Evolutionary conservation across 106 monocot species (phyloP), one percentile per base, ranked within the genome.

Genomic region (Xerophyta viscosa): DNA sequence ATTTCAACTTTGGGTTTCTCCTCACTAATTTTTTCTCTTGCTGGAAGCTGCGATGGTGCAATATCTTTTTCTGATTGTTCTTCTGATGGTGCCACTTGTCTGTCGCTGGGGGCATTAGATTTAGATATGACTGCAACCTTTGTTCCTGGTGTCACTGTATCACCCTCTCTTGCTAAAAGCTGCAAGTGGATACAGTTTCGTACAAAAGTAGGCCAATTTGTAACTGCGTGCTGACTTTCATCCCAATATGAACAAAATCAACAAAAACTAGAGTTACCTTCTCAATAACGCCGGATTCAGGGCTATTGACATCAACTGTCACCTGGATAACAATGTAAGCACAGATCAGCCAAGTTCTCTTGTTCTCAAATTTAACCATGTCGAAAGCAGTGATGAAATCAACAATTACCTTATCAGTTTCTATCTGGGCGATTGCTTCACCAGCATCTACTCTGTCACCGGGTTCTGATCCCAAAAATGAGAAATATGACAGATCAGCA

Each of bases 111-210:
- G 60, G 67, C 84, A 41, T 80, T 80, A 28, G 84, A 84, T 65
- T 81, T 94, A 24, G 94, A 88, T 39, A 94, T 88, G 27, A 88
- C 54, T 57, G 94, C 94, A 72, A 94, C 69, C 60, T 81, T 88
- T 37, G 94, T 84, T 67, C 94, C 94, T 58, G 94, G 88, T 36
- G 78, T 88, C 29, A 94, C 94, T 58, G 88, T 94, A 67, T 94
- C 94, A 57, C 94, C 94, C 63, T 94, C 94, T 14, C 71, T 77
- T 20, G 75, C 88, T 52, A 81, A 68, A 63, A 84, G 81, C 94
- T 94, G 75, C 52, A 29, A 43, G n/a, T n/a, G n/a, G n/a, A n/a
- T n/a, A 23, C 6, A 39, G 2, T 2, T n/a, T n/a, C n/a, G n/a
- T n/a, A 8, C 10, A 2, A 39, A 1, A 7, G 39, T 1, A n/a